phyloP scores from a whole-genome alignment of 352 stramenopile species.

The Phytophthora palmivora region DNA sequence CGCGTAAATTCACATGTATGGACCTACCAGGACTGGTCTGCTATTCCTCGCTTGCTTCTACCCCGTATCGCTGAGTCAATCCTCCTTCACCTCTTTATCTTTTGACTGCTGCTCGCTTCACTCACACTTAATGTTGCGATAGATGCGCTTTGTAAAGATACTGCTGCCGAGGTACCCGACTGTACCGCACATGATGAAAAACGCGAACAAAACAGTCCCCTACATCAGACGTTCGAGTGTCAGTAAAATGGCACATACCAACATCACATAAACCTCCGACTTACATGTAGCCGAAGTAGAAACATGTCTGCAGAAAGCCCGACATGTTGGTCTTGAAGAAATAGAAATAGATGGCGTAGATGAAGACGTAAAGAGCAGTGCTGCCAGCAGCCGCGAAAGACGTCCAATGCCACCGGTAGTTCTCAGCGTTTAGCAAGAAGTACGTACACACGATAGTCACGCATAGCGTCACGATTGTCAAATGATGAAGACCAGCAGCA shows the following conservation, averaged over 20 bases:
- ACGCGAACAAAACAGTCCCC: conserved; percentile 92
- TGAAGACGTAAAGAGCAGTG: conserved; percentile 97
- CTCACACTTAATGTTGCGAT: conserved; percentile 96
- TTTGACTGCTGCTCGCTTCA: conserved; percentile 50
- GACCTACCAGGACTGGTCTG: no score
- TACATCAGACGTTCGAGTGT: conserved; percentile 24
- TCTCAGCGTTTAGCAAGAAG: conserved; percentile 98
- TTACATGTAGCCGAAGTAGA: conserved; percentile 99
- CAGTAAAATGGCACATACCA: background rate
- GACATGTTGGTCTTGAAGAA: conserved; percentile 99
- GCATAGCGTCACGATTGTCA: conserved; percentile 98
- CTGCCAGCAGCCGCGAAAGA: conserved; percentile 94
- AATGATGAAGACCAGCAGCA: conserved; percentile 98
- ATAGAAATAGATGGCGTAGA: conserved; percentile 99
- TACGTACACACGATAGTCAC: conserved; percentile 99
- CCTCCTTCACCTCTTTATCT: conserved; percentile 23
- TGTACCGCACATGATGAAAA: conserved; percentile 94
- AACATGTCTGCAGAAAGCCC: conserved; percentile 97
- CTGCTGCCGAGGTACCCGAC: conserved; percentile 92
- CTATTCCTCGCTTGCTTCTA: conserved; percentile 12
- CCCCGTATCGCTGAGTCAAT: conserved; percentile 14
- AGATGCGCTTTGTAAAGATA: conserved; percentile 95
- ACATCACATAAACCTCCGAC: conserved; percentile 12
- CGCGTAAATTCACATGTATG: conserved; percentile 20
- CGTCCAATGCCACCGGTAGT: conserved; percentile 99